Percentiles rank a stretch among this genome's conserved stretches.
phyloP scores from a whole-genome alignment of 345 rosid genomes.

The Corymbia maculata region DNA sequence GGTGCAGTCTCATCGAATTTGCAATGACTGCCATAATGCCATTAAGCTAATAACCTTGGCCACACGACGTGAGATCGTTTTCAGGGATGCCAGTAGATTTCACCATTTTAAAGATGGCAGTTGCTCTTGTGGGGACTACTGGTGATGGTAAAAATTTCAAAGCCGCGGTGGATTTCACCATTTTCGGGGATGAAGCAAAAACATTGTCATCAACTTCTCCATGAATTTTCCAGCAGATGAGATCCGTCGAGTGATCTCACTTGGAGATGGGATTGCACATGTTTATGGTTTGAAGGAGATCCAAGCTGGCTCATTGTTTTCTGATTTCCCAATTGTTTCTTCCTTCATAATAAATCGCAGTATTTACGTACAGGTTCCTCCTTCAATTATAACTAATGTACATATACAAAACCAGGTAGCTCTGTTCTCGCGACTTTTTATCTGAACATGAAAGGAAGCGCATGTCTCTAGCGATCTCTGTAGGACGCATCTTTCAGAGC shows the following conservation, averaged over 20 bases:
- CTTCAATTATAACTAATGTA: background rate
- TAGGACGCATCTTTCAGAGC: background rate
- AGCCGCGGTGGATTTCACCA: background rate
- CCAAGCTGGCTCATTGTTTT: background rate
- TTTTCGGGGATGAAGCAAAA: background rate
- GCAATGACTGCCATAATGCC: conserved; percentile 69
- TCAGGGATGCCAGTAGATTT: conserved; percentile 75
- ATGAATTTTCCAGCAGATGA: background rate
- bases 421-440: background rate
- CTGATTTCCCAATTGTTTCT: background rate
- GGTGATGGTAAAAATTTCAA: conserved; percentile 31
- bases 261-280: background rate
- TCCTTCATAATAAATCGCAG: background rate
- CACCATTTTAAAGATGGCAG: conserved; percentile 68
- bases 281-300: background rate
- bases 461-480: background rate
- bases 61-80: conserved; percentile 49
- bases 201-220: background rate
- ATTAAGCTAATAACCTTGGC: conserved; percentile 49
- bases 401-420: background rate
- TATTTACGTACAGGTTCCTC: background rate
- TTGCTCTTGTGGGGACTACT: conserved; percentile 89
- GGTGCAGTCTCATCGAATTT: conserved; percentile 77
- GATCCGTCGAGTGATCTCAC: background rate
- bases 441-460: background rate